These are phyloP conservation scores for Agaricus subrufescens DNA, from an alignment of 768 basidiomycete genomes.

Conservation along the genomic window DNA sequence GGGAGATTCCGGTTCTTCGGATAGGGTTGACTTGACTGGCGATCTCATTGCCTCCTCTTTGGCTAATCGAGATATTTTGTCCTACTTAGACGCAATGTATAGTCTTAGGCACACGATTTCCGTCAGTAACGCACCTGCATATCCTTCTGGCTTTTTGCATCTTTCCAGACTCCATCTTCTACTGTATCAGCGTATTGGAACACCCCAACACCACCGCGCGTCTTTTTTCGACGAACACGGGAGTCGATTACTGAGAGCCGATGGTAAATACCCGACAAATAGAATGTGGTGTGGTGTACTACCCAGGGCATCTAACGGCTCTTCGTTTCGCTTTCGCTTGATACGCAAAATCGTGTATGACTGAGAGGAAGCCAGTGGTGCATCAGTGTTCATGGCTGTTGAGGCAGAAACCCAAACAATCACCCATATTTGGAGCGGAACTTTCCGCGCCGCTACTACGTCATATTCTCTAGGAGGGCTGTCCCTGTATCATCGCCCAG, in stretches of 20 bases:
- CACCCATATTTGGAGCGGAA: too few relatives aligned
- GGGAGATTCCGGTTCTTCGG: slow-evolving; percentile 10
- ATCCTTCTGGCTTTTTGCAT: slow-evolving; percentile 48
- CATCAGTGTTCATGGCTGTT: slow-evolving; percentile 24
- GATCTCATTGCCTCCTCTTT: slow-evolving; percentile 27
- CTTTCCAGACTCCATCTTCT: slow-evolving; percentile 64
- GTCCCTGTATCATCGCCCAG: too few relatives aligned
- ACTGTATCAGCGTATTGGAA: slow-evolving; percentile 83
- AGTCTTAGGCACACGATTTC: background rate
- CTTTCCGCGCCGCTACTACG: too few relatives aligned
- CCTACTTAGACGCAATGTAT: slow-evolving; percentile 30
- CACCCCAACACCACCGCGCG: slow-evolving; percentile 50
- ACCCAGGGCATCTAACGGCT: slow-evolving; percentile 80
- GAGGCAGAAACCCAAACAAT: background rate
- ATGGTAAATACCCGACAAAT: slow-evolving; percentile 3
- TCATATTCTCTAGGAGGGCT: too few relatives aligned
- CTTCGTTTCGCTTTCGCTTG: slow-evolving; percentile 79
- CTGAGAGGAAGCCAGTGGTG: slow-evolving; percentile 23
- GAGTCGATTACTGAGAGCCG: slow-evolving; percentile 57
- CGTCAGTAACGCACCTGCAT: slow-evolving; percentile 46
- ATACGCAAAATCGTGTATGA: slow-evolving; percentile 74
- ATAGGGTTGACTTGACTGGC: slow-evolving; percentile 14
- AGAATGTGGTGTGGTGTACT: slow-evolving; percentile 17
- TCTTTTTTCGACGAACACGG: slow-evolving; percentile 55
- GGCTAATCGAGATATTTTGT: slow-evolving; percentile 51